Evolutionary conservation across 257 asterid species (phyloP).

Genomic region (Cordia subcordata): DNA sequence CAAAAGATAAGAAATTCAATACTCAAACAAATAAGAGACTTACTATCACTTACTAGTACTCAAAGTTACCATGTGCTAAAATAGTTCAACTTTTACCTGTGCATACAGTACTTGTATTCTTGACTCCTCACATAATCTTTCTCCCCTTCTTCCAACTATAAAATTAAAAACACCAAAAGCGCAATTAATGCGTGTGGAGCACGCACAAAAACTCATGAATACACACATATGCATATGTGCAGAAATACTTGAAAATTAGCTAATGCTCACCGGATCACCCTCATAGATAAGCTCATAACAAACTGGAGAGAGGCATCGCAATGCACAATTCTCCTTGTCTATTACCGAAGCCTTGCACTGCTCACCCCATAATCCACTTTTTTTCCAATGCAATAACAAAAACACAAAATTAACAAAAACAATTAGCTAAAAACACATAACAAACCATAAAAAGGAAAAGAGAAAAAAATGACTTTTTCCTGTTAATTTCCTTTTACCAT

Average conservation of each 20-base stretch:
- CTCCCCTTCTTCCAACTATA: conserved; percentile 94
- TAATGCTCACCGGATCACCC: conserved; percentile 81
- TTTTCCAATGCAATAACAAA: conserved; percentile 10
- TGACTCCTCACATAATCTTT: conserved; percentile 67
- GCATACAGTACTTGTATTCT: conserved; percentile 93
- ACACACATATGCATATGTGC: neutral
- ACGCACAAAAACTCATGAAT: neutral
- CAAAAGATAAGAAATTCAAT: too few species aligned
- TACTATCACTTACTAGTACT: too few species aligned
- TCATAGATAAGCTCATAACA: conserved; percentile 77
- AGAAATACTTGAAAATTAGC: neutral
- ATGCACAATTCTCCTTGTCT: conserved; percentile 84
- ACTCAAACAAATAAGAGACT: neutral
- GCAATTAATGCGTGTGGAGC: neutral
- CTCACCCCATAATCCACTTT: conserved; percentile 88
- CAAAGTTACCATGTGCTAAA: neutral
- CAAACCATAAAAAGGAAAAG: neutral
- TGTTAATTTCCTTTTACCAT: neutral
- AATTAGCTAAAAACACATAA: neutral
- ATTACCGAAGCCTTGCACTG: conserved; percentile 58
- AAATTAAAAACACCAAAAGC: conserved; percentile 21
- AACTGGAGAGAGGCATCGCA: conserved; percentile 71
- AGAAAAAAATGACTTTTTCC: neutral
- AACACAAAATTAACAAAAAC: neutral
- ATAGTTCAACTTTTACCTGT: conserved; percentile 45